Base-by-base conservation (phyloP, 2,329 filamentous ascomycete genomes). In the Calonectria pauciramosa region DNA sequence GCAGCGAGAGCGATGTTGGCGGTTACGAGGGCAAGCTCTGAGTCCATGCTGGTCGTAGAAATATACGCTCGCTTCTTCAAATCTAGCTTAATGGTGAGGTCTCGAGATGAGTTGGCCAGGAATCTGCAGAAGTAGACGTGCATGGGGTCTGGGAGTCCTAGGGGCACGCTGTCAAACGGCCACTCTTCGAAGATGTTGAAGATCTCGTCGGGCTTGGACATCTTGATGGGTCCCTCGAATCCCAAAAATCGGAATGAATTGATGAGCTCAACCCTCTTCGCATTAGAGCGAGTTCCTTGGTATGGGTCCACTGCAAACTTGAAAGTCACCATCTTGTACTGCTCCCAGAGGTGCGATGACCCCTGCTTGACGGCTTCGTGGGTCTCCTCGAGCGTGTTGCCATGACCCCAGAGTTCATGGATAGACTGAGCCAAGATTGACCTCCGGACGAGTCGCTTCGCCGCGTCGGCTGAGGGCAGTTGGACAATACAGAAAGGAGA, bases 11-110 rank as follows among this genome's bases (percentile, higher is more conserved):
- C 95, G 79, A 99, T 92, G 82, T 99, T 99, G 2, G 96, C 97
- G 0, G 96, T 98, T 28, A 99, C 88, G 1, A 99, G 90, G 16
- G 96, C 95, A 54, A 99, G 89, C 84, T 99, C 97, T 0, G 96
- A 94, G 83, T 99, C 97, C 97, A 99, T 99, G 59, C 95, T 97
- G 0, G 97, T 99, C 0, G 96, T 99, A 79, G 94, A 95, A 80
- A 99, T 99, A 83, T 99, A 99, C 49, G 91, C 90, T 34, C 97
- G 89, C 85, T 98, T 98, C 88, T 99, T 99, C 28, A 99, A 89
- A 83, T 98, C 96, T 81, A 96, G 97, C 30, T 90, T 94, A 44
- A 91, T 87, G 38, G 95, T 89, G 7, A 93, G 88, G 68, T 94
- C 91, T 56, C 96, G 90, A 4, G 90, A 91, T 2, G 94, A 93